These are phyloP conservation scores for Coniferiporia weirii DNA, from an alignment of 1,284 basidiomycete genomes.

Conservation along the genomic window DNA sequence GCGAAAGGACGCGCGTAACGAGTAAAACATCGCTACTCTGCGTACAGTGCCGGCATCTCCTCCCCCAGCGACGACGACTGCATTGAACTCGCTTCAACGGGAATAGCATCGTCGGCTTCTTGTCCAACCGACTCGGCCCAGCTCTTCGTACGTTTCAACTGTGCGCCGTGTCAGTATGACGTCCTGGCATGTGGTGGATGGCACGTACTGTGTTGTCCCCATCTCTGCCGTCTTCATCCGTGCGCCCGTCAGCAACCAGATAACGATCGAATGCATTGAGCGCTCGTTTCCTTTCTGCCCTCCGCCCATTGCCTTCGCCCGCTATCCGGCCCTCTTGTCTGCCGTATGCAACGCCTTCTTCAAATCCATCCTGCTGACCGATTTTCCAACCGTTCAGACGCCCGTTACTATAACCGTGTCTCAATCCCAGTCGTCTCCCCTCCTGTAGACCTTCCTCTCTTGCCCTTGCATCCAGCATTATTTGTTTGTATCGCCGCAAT, in stretches of 20 bases:
- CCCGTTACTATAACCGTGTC: slow-evolving; percentile 37
- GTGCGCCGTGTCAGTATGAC: slow-evolving; percentile 19
- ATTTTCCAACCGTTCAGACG: slow-evolving; percentile 40
- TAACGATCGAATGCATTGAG: slow-evolving; percentile 33
- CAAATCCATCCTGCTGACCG: slow-evolving; percentile 33
- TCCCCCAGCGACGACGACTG: slow-evolving; percentile 9
- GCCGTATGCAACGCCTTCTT: slow-evolving; percentile 31
- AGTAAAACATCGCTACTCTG: neutral
- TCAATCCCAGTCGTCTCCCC: slow-evolving; percentile 32
- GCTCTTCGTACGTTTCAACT: slow-evolving; percentile 15
- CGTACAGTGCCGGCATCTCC: neutral
- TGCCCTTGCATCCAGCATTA: slow-evolving; percentile 43
- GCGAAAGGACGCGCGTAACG: neutral
- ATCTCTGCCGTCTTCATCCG: slow-evolving; percentile 33
- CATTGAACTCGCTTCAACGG: slow-evolving; percentile 9
- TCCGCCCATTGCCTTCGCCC: slow-evolving; percentile 42
- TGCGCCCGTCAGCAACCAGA: slow-evolving; percentile 39
- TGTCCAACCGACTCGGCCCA: slow-evolving; percentile 19
- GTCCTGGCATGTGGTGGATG: slow-evolving; percentile 28
- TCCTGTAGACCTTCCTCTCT: slow-evolving; percentile 43
- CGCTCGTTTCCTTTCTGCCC: slow-evolving; percentile 42
- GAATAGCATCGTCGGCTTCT: slow-evolving; percentile 1
- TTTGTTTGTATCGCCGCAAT: slow-evolving; percentile 41
- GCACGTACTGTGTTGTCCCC: slow-evolving; percentile 9
- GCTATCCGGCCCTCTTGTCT: slow-evolving; percentile 42